Base-by-base conservation (phyloP, 192 early-diverging fungal genomes). In the Ambispora gerdemannii region DNA sequence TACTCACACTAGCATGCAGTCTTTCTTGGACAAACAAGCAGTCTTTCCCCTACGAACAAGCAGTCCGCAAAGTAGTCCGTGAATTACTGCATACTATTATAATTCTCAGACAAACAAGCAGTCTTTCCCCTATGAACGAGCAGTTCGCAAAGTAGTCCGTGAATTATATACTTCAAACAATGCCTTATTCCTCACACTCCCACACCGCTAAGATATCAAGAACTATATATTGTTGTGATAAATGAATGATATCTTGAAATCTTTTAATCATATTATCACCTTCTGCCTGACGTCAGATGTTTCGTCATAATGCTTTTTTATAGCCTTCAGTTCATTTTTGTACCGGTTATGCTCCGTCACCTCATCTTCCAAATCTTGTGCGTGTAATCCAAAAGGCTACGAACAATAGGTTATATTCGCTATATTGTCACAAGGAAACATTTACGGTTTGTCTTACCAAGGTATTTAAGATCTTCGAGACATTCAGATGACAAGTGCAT, bases 21-120 rank as follows among this genome's bases (percentile, higher is more conserved):
- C 15, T 43, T 22, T 25, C 28, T 28, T 63, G 25, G 11, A 15
- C 38, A 28, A n/a, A 49, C 65, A 67, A 67, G 50, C 65, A 52
- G 32, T 55, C 20, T 68, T 55, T 68, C 27, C 51, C 51, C n/a
- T 32, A 56, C 65, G 17, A 67, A 55, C 17, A 36, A 0, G 51
- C 66, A 64, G 20, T 20, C 20, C 6, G 27, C 53, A 56, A 56
- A 20, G 7, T 56, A 56, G 53, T 56, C 20, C 4, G 53, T 56
- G 15, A 43, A n/a, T n/a, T n/a, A n/a, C n/a, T n/a, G n/a, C n/a
- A n/a, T n/a, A n/a, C n/a, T n/a, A n/a, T n/a, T n/a, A n/a, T n/a
- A n/a, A n/a, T 22, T 25, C 28, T 28, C 47, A 47, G 11, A 15
- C 38, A 28, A n/a, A 49, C 65, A 67, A 67, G 50, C 65, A 52